These are phyloP conservation scores for Talaromyces ruber DNA, from an alignment of 495 filamentous ascomycete species.

Conservation along the genomic window DNA sequence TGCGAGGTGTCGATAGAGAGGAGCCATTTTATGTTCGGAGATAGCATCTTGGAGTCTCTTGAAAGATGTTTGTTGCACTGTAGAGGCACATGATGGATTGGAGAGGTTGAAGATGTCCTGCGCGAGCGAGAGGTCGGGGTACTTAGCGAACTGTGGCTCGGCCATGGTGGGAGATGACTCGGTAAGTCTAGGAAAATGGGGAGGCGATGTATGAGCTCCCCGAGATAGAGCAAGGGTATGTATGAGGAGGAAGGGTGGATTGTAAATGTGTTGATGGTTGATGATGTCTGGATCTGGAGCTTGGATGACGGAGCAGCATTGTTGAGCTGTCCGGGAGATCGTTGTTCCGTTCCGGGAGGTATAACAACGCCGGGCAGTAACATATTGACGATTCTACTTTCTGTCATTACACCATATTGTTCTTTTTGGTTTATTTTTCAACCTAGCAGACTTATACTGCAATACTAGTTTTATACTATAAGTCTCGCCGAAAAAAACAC, in stretches of 20 bases:
- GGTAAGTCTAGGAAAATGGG: neutral
- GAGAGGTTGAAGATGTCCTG: conserved; percentile 97
- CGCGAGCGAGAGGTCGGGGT: conserved; percentile 81
- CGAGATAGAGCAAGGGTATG: neutral
- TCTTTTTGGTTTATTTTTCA: neutral
- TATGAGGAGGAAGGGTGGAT: neutral
- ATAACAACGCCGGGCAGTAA: neutral
- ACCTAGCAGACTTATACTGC: neutral
- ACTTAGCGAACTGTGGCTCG: conserved; percentile 94
- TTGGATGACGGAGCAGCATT: neutral
- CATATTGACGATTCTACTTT: neutral
- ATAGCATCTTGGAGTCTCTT: conserved; percentile 91
- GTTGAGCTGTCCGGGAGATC: neutral
- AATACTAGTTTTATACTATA: neutral
- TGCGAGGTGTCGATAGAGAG: conserved; percentile 89
- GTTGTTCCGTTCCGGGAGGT: neutral
- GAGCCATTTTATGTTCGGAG: conserved; percentile 89
- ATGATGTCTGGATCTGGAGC: neutral
- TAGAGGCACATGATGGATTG: conserved; percentile 66
- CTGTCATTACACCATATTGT: conserved; percentile 21
- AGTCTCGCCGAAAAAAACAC: neutral
- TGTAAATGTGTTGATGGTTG: neutral
- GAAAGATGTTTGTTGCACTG: conserved; percentile 62
- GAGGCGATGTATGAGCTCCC: neutral
- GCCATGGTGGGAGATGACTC: conserved; percentile 57